Percentiles rank a stretch among this genome's conserved stretches.
Conservation (phyloP, 1,139 yeast species). For the Yamadazyma diospyri region DNA sequence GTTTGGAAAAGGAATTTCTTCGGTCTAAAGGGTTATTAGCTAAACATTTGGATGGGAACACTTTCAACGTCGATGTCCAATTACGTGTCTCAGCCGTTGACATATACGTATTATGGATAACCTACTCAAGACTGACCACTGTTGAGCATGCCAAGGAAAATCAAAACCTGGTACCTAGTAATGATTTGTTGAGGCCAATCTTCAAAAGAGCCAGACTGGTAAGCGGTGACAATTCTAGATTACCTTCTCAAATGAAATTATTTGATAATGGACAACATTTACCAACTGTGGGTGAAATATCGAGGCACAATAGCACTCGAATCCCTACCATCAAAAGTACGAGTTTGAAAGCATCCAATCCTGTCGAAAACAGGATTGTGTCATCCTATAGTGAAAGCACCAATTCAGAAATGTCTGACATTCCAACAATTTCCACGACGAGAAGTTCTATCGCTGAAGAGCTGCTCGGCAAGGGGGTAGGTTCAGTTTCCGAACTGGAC, state of each 20-base stretch:
- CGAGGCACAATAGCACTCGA: slow-evolving; percentile 37
- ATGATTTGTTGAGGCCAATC: slow-evolving; percentile 5
- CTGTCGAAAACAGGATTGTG: slow-evolving; percentile 3
- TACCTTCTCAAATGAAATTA: slow-evolving; percentile 59
- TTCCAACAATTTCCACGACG: background rate
- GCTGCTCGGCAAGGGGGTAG: background rate
- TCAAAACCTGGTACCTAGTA: background rate
- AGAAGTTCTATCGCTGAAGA: background rate
- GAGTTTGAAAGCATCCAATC: slow-evolving; percentile 1
- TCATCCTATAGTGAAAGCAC: slow-evolving; percentile 3
- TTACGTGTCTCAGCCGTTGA: slow-evolving; percentile 63
- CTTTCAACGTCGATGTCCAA: slow-evolving; percentile 71
- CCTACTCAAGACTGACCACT: slow-evolving; percentile 55
- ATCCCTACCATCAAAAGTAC: slow-evolving; percentile 10
- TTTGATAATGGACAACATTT: slow-evolving; percentile 26
- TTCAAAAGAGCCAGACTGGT: slow-evolving; percentile 15
- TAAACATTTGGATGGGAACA: slow-evolving; percentile 64
- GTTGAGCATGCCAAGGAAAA: background rate
- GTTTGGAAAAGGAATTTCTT: slow-evolving; percentile 45
- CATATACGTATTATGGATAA: slow-evolving; percentile 76
- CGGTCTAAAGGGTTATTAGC: slow-evolving; percentile 67
- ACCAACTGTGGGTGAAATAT: slow-evolving; percentile 23
- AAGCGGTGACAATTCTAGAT: slow-evolving; percentile 15
- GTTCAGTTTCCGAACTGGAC: slow-evolving; percentile 33
- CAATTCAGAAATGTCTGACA: background rate